phyloP scores from a whole-genome alignment of 768 basidiomycete species.

The Amyloporia xantha region DNA sequence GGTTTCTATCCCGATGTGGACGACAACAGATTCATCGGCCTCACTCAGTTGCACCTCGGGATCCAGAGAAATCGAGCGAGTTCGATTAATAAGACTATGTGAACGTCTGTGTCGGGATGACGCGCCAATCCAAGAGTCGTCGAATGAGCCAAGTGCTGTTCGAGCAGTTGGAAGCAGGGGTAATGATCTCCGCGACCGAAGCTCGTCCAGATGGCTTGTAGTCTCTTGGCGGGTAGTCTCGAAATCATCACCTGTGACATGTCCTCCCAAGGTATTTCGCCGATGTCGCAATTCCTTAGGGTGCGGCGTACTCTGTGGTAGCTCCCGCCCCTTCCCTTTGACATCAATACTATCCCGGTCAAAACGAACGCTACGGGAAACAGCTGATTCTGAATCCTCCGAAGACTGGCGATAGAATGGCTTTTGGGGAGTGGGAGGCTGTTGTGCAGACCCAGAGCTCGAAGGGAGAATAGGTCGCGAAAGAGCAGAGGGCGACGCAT shows the following conservation, averaged over 20 bases:
- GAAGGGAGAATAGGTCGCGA: too few species aligned
- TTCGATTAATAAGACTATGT: not conserved
- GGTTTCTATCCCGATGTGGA: slow-evolving; percentile 25
- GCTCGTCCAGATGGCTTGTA: too few species aligned
- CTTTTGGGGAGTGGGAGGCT: too few species aligned
- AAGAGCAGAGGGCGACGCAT: too few species aligned
- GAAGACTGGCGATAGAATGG: too few species aligned
- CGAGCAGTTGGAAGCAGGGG: not conserved
- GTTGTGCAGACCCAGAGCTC: too few species aligned
- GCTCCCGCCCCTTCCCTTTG: slow-evolving; percentile 1
- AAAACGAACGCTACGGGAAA: not conserved
- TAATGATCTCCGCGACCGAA: not conserved
- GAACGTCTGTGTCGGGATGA: not conserved
- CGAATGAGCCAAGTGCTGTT: not conserved
- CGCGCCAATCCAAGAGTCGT: slow-evolving; percentile 1
- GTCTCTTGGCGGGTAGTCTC: not conserved
- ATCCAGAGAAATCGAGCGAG: not conserved
- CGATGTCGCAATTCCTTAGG: not conserved
- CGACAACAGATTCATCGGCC: slow-evolving; percentile 7
- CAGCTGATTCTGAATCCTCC: not conserved
- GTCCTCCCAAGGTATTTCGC: not conserved
- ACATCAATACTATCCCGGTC: not conserved
- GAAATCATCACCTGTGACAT: not conserved
- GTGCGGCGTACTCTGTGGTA: not conserved
- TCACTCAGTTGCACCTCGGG: slow-evolving; percentile 3